Percentiles rank a stretch among this genome's conserved stretches.
Evolutionary conservation across 148 eudicot species (phyloP).

Genomic region (Chenopodium suecicum): DNA sequence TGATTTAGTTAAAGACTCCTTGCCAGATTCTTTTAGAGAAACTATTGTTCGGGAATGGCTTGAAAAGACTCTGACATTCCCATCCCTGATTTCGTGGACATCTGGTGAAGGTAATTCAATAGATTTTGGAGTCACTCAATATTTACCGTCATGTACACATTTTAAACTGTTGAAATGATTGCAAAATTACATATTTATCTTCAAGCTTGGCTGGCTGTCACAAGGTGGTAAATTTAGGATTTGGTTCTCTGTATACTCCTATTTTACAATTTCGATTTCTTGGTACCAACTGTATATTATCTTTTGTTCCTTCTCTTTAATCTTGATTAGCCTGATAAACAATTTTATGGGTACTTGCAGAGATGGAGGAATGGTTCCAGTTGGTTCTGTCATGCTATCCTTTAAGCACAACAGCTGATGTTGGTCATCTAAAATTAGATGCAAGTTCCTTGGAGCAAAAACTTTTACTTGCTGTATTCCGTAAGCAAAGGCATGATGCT

Average conservation of each 20-base stretch:
- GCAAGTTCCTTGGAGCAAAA: conserved; percentile 47
- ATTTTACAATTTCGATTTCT: background rate
- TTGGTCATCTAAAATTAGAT: conserved; percentile 38
- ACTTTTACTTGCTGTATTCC: conserved; percentile 62
- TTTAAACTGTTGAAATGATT: background rate
- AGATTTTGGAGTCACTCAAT: background rate
- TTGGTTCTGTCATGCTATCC: conserved; percentile 87
- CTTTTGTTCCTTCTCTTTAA: background rate
- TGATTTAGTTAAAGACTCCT: conserved; percentile 31
- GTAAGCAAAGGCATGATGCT: conserved; percentile 62
- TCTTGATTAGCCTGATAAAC: background rate
- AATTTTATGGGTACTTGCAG: conserved; percentile 41
- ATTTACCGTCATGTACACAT: background rate
- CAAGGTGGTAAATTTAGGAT: background rate
- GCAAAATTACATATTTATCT: background rate
- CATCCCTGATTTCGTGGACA: conserved; percentile 63
- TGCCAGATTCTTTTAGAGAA: conserved; percentile 36
- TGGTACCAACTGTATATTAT: background rate
- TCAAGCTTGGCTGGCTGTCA: background rate
- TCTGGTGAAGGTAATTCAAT: conserved; percentile 63
- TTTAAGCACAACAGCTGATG: conserved; percentile 34
- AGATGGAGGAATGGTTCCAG: conserved; percentile 74
- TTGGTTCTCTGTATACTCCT: background rate
- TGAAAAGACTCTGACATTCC: conserved; percentile 51
- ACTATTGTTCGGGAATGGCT: conserved; percentile 70